Conservation (phyloP, 1,284 basidiomycete species). For the Austroboletus novae-zelandiae region DNA sequence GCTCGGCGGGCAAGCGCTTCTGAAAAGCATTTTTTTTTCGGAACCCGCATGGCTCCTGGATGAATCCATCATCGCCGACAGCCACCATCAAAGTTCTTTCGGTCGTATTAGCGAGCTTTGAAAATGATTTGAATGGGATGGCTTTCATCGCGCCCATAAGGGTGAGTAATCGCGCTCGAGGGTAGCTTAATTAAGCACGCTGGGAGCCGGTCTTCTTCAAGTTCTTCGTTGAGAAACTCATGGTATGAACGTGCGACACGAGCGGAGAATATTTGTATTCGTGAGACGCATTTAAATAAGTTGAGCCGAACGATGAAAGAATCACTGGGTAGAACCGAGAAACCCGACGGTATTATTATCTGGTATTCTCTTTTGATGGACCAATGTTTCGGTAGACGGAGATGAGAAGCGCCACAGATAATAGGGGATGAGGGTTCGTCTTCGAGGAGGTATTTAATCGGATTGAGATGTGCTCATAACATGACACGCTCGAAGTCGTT, state of each 20-base stretch:
- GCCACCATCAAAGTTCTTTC: neutral
- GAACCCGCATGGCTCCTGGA: neutral
- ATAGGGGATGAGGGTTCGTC: neutral
- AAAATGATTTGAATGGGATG: neutral
- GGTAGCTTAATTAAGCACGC: neutral
- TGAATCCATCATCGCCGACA: neutral
- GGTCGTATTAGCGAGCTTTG: neutral
- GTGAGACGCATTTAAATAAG: neutral
- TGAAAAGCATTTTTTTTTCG: neutral
- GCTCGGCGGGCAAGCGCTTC: neutral
- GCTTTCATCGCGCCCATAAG: no score
- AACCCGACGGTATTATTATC: neutral
- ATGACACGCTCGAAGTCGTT: neutral
- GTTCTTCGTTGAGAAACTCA: neutral
- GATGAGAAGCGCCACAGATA: neutral
- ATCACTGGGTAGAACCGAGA: neutral
- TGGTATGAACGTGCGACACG: neutral
- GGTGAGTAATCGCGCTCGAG: neutral
- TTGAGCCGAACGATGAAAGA: neutral
- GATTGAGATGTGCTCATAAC: neutral
- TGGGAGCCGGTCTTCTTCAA: neutral
- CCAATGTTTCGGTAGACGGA: neutral
- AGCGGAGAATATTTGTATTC: neutral
- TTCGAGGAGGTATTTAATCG: neutral
- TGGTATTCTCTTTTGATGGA: neutral